Percentiles rank a stretch among this genome's conserved stretches.
These are phyloP conservation scores for Diospyros kaki DNA, from an alignment of 148 eudicot genomes.

Conservation along the genomic window DNA sequence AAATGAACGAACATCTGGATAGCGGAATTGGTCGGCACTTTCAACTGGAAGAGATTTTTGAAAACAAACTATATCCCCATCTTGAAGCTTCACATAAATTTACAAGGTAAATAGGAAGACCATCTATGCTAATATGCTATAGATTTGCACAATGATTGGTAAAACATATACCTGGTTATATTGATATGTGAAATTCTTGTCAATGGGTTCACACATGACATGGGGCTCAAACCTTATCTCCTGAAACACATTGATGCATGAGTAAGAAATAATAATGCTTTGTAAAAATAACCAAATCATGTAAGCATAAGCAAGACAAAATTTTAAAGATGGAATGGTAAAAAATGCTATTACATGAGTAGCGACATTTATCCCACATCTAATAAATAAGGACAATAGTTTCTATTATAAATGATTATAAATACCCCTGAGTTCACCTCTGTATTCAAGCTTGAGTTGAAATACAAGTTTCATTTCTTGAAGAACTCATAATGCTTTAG, in stretches of 20 bases:
- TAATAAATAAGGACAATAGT: no score
- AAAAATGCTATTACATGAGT: no score
- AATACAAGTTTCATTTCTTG: no score
- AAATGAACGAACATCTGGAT: slow-evolving; percentile 35
- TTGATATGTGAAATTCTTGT: slow-evolving; percentile 27
- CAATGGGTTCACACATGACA: slow-evolving; percentile 37
- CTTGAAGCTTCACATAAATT: slow-evolving; percentile 24
- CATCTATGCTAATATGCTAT: background rate
- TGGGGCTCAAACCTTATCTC: slow-evolving; percentile 39
- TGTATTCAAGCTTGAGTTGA: no score
- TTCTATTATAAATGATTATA: no score
- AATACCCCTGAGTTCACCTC: no score
- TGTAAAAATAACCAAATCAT: no score
- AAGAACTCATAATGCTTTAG: no score
- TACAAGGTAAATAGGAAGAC: background rate
- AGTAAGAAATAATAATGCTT: background rate
- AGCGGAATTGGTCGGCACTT: slow-evolving; percentile 20
- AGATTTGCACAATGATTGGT: background rate
- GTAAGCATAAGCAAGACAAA: no score
- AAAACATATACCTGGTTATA: slow-evolving; percentile 28
- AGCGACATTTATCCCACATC: no score
- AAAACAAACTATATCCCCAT: slow-evolving; percentile 35
- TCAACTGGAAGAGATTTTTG: slow-evolving; percentile 26
- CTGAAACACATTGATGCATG: slow-evolving; percentile 6
- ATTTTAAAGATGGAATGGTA: no score